phyloP scores from a whole-genome alignment of 768 basidiomycete species.

The Amanita jacksonii region DNA sequence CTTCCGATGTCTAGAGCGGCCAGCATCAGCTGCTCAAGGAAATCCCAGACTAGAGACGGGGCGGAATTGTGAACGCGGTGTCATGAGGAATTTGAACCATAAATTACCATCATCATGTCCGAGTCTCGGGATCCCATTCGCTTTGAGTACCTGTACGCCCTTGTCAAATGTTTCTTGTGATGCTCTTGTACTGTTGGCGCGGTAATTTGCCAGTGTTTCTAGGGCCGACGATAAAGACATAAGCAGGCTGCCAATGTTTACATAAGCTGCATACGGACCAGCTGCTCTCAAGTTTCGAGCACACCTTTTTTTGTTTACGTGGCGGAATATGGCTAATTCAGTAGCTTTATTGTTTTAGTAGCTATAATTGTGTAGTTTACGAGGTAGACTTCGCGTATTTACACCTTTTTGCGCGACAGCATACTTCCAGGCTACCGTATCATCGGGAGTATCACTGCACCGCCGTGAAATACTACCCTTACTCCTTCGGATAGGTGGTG shows the following conservation, averaged over 20 bases:
- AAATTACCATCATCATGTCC: conserved; percentile 45
- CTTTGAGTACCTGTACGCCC: conserved; percentile 41
- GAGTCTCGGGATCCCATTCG: conserved; percentile 31
- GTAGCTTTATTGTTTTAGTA: too few relatives aligned
- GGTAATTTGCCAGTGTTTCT: conserved; percentile 43
- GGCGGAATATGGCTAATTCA: too few relatives aligned
- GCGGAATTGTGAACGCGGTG: not conserved
- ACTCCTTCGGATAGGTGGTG: too few relatives aligned
- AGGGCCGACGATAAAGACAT: conserved; percentile 43
- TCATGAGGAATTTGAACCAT: not conserved
- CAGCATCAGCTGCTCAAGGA: conserved; percentile 70
- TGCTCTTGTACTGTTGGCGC: conserved; percentile 39
- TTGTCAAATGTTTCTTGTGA: conserved; percentile 54
- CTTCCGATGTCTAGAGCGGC: conserved; percentile 73
- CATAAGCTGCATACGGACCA: not conserved
- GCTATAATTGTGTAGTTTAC: too few relatives aligned
- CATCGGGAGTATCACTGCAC: too few relatives aligned
- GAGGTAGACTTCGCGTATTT: too few relatives aligned
- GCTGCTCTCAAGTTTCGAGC: too few relatives aligned
- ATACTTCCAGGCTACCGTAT: too few relatives aligned
- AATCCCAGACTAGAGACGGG: conserved; percentile 63
- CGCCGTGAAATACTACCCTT: too few relatives aligned
- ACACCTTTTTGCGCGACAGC: too few relatives aligned
- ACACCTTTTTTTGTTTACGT: too few relatives aligned
- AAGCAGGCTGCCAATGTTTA: not conserved